Percentiles rank a stretch among this genome's conserved stretches.
phyloP scores from a whole-genome alignment of 345 rosid genomes.

The Salix purpurea region DNA sequence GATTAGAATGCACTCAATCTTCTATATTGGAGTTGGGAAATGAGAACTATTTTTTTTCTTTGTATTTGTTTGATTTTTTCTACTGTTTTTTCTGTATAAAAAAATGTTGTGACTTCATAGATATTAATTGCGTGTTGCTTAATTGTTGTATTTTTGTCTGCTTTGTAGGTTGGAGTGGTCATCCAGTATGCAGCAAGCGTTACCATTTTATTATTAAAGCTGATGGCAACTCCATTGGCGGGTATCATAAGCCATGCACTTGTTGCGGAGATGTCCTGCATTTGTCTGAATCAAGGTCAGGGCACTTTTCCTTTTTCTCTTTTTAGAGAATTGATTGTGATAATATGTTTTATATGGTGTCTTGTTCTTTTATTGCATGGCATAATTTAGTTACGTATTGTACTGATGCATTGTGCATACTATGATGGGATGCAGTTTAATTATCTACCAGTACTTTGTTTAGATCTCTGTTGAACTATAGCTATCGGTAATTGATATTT shows the following conservation, averaged over 20 bases:
- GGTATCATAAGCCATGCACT: constrained; percentile 48
- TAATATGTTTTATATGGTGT: background rate
- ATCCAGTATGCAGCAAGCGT: constrained; percentile 60
- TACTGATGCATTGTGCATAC: background rate
- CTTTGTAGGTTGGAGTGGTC: constrained; percentile 59
- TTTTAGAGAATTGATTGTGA: background rate
- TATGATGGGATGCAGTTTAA: background rate
- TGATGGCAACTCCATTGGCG: constrained; percentile 53
- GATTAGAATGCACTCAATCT: background rate
- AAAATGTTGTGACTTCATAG: too few species aligned
- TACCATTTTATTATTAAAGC: constrained; percentile 69
- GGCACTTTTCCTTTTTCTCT: background rate
- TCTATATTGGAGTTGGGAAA: background rate
- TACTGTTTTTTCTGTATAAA: background rate
- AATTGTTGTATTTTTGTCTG: background rate
- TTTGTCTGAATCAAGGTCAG: constrained; percentile 51
- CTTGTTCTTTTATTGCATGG: background rate
- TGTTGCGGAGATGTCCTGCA: constrained; percentile 51
- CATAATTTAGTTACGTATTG: background rate
- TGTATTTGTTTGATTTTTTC: background rate
- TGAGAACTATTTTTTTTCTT: background rate
- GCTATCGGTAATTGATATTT: background rate
- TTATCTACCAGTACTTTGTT: background rate
- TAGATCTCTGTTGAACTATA: background rate
- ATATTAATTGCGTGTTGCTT: background rate